Percentiles rank a stretch among this genome's conserved stretches.
Evolutionary conservation across 139 green algal genomes (phyloP).

Genomic region (Parachlorella kessleri): DNA sequence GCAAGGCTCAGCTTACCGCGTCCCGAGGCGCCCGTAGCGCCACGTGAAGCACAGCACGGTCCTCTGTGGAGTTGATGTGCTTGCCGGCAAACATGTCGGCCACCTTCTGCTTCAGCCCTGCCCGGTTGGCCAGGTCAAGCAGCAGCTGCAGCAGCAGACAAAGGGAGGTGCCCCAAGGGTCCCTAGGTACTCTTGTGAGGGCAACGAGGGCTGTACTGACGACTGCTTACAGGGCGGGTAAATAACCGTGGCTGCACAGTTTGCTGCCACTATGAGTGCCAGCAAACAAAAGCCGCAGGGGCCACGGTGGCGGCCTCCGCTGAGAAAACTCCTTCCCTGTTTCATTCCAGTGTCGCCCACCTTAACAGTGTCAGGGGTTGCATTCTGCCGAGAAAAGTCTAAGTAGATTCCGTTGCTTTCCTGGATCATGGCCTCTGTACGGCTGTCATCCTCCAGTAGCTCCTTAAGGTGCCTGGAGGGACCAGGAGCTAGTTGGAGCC

Average conservation of each 20-base stretch:
- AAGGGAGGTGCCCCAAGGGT: background rate
- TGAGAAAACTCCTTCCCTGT: too few species aligned
- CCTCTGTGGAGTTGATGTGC: constrained; percentile 96
- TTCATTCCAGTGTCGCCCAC: too few species aligned
- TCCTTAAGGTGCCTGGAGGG: constrained; percentile 81
- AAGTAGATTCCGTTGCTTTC: constrained; percentile 88
- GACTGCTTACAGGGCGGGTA: too few species aligned
- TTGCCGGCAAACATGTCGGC: constrained; percentile 94
- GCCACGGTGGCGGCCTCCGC: too few species aligned
- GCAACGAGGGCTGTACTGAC: too few species aligned
- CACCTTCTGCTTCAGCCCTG: constrained; percentile 91
- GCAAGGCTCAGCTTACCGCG: constrained; percentile 44
- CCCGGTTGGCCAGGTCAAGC: constrained; percentile 65
- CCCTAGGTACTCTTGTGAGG: too few species aligned
- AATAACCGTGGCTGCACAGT: background rate
- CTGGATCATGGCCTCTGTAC: constrained; percentile 76
- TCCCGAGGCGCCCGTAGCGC: constrained; percentile 87
- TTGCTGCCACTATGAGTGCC: too few species aligned
- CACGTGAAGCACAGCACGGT: constrained; percentile 95
- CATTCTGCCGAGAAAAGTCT: constrained; percentile 91
- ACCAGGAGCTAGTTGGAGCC: too few species aligned
- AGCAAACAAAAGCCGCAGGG: too few species aligned
- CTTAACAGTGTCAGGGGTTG: constrained; percentile 88
- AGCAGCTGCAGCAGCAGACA: constrained; percentile 64
- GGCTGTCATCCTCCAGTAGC: constrained; percentile 78